These are phyloP conservation scores for Claviceps monticola DNA, from an alignment of 2,329 filamentous ascomycete species.

Conservation along the genomic window DNA sequence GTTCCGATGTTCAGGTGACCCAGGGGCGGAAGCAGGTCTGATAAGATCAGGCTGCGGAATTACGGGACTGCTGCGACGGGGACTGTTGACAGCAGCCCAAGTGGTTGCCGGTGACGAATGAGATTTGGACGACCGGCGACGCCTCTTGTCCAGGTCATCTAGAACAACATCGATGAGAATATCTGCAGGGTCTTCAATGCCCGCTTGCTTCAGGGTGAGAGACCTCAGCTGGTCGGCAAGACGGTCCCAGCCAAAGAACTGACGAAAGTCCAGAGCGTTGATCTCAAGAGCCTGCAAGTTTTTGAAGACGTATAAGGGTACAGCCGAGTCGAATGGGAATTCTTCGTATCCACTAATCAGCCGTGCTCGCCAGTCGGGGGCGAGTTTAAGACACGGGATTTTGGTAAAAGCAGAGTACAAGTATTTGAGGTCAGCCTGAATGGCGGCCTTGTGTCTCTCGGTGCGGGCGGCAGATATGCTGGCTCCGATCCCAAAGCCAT, in stretches of 20 bases:
- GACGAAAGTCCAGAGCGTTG: constrained; percentile 87
- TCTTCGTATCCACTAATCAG: constrained; percentile 91
- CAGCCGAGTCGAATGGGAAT: constrained; percentile 94
- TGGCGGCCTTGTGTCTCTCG: constrained; percentile 76
- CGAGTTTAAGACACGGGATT: constrained; percentile 78
- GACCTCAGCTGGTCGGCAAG: constrained; percentile 84
- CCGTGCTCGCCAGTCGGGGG: constrained; percentile 84
- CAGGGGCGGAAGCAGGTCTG: constrained; percentile 54
- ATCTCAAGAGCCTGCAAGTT: constrained; percentile 90
- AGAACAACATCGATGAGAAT: constrained; percentile 85
- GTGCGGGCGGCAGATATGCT: constrained; percentile 69
- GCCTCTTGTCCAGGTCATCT: constrained; percentile 89
- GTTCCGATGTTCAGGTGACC: constrained; percentile 39
- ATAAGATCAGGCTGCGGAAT: constrained; percentile 52
- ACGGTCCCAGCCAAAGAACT: constrained; percentile 95
- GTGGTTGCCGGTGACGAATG: constrained; percentile 66
- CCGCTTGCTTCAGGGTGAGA: constrained; percentile 74
- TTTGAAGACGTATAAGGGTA: constrained; percentile 94
- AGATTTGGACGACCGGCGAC: constrained; percentile 74
- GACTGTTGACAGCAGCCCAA: constrained; percentile 45
- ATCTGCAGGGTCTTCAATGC: constrained; percentile 80
- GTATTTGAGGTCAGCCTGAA: constrained; percentile 84
- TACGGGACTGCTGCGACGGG: constrained; percentile 50
- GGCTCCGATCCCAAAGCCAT: constrained; percentile 68
- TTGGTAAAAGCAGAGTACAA: constrained; percentile 98